Conservation (phyloP, 2,329 filamentous ascomycete genomes). For the Trichoderma cornu-damae region DNA sequence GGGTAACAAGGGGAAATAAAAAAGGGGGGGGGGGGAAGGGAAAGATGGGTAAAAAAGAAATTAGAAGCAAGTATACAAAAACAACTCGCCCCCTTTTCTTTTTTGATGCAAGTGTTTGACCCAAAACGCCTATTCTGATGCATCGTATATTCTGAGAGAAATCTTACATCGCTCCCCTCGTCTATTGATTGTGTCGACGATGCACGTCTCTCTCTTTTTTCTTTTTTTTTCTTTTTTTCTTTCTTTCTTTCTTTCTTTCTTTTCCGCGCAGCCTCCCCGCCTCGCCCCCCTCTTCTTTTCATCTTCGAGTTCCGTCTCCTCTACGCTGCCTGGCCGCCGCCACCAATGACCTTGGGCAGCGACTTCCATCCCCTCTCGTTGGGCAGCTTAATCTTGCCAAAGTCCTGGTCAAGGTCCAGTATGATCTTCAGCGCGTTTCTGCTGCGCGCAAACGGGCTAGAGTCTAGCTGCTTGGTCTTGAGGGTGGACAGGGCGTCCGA, state of each 20-base stretch:
- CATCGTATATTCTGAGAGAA: slow-evolving; percentile 20
- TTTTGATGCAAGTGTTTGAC: slow-evolving; percentile 11
- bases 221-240: background rate
- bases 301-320: no score
- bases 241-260: background rate
- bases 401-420: slow-evolving; percentile 88
- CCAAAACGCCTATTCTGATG: slow-evolving; percentile 22
- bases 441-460: slow-evolving; percentile 55
- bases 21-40: slow-evolving; percentile 1
- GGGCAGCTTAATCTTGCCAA: slow-evolving; percentile 67
- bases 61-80: slow-evolving; percentile 18
- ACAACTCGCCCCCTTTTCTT: slow-evolving; percentile 15
- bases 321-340: slow-evolving; percentile 27
- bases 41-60: slow-evolving; percentile 1
- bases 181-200: background rate
- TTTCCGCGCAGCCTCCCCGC: no score
- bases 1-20: background rate
- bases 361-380: slow-evolving; percentile 50
- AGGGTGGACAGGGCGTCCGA: slow-evolving; percentile 55
- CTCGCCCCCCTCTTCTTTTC: no score
- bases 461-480: slow-evolving; percentile 30
- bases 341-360: slow-evolving; percentile 47
- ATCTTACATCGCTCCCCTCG: background rate
- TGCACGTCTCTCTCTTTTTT: background rate
- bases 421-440: slow-evolving; percentile 94